These are phyloP conservation scores for Wickerhamiella qilinensis DNA, from an alignment of 805 yeast genomes.

Conservation along the genomic window DNA sequence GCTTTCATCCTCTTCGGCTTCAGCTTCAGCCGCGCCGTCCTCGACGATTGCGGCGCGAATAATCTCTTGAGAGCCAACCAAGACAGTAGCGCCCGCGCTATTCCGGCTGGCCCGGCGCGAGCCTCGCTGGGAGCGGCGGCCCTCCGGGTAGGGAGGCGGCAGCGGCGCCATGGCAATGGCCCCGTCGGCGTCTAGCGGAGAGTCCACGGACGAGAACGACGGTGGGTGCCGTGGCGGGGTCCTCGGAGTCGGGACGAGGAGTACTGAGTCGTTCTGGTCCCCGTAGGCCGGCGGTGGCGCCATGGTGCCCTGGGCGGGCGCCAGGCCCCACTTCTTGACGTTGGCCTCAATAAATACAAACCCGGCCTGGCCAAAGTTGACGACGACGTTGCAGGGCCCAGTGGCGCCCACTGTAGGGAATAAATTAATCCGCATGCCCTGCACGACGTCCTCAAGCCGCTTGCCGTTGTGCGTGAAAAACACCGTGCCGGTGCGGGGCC, in stretches of 20 bases:
- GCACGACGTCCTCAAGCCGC: constrained; percentile 64
- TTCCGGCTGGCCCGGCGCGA: too few relatives aligned
- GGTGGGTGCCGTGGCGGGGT: constrained; percentile 4
- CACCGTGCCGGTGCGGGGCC: constrained; percentile 66
- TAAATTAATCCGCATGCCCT: constrained; percentile 52
- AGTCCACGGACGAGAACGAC: background rate
- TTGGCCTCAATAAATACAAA: constrained; percentile 84
- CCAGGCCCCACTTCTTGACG: constrained; percentile 90
- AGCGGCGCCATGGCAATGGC: constrained; percentile 5
- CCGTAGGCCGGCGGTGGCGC: constrained; percentile 93
- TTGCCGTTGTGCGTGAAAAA: constrained; percentile 93
- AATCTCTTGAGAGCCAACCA: too few relatives aligned
- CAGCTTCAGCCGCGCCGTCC: too few relatives aligned
- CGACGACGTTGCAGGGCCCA: constrained; percentile 68
- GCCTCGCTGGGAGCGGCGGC: too few relatives aligned
- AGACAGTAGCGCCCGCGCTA: too few relatives aligned
- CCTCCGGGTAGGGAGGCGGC: constrained; percentile 4
- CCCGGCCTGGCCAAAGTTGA: constrained; percentile 78
- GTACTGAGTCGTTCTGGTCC: constrained; percentile 57
- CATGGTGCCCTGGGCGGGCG: constrained; percentile 74
- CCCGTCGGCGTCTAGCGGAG: background rate
- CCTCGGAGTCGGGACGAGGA: constrained; percentile 33
- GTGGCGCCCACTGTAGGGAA: constrained; percentile 86
- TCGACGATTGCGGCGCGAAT: too few relatives aligned
- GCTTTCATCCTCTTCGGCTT: too few relatives aligned